Evolutionary conservation across 202 grass and related monocot species (phyloP).

Genomic region (Eragrostis tef): DNA sequence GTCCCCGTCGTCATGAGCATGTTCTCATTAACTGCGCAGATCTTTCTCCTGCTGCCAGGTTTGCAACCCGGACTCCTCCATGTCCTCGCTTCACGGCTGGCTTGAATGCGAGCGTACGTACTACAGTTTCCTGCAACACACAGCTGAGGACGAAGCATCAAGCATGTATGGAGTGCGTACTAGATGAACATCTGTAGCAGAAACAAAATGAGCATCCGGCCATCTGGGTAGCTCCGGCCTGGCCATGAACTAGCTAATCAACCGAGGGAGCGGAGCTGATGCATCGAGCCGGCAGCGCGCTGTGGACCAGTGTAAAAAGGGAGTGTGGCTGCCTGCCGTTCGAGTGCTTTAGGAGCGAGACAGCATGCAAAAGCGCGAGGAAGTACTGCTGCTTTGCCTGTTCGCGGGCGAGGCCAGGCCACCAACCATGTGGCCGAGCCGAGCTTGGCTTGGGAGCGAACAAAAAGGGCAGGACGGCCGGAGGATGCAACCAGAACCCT

Average conservation of each 20-base stretch:
- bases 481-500: neutral
- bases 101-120: neutral
- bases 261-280: neutral
- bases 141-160: too few species aligned
- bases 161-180: too few species aligned
- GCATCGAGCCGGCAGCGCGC: neutral
- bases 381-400: conserved; percentile 41
- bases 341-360: neutral
- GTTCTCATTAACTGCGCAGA: neutral
- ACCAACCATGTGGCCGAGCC: conserved; percentile 45
- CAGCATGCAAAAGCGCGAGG: conserved; percentile 39
- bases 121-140: neutral
- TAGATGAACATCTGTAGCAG: too few species aligned
- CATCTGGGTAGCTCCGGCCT: too few species aligned
- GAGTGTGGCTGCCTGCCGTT: neutral
- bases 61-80: neutral
- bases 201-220: too few species aligned
- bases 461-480: neutral
- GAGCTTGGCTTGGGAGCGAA: neutral
- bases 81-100: neutral
- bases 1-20: neutral
- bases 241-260: neutral
- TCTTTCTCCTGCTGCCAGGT: neutral
- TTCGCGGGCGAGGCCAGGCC: neutral
- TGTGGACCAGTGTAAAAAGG: conserved; percentile 11